Evolutionary conservation across 106 monocot genomes (phyloP), one percentile per base, ranked within the genome.

Genomic region (Narthecium ossifragum): DNA sequence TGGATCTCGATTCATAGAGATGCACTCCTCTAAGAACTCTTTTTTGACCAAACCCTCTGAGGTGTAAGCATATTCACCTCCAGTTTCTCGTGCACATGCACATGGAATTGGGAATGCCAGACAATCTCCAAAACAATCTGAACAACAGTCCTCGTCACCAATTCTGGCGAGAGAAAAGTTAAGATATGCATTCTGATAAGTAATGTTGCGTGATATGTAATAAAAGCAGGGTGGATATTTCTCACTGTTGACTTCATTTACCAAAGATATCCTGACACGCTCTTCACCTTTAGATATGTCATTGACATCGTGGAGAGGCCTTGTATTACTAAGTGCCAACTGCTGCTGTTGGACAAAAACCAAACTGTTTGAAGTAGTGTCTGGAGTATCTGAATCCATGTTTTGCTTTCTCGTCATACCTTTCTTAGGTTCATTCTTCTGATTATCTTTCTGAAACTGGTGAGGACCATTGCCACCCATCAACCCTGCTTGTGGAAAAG

Each of bases 81-180:
- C 82, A 14, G 94, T 89, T 66, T 94, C 85, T 31, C 75, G 45
- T 60, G 94, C 85, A 78, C 94, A 90, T 17, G 82, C 75, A 70
- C 94, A 94, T 9, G 83, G 79, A 55, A 86, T 64, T 17, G 83
- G 59, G 31, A 69, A 65, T 67, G 60, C 70, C 39, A 94, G 67
- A 60, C 94, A 94, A 68, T 90, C 70, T 8, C 76, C 80, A 41
- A 70, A 75, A 61, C 94, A 94, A 53, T 76, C 80, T 10, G 83
- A 52, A 58, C 94, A 94, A 40, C 80, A 94, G 40, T 83, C 63
- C 51, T 94, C 94, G 73, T 94, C 89, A 27, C 90, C 94, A 28
- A 94, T 86, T 57, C 94, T 60, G 34, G 85, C 94, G 59, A 94
- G 85, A 14, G 85, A 90, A 53, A 94, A 63, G 33, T 64, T 78